phyloP scores from a whole-genome alignment of 164 flowering plant genomes.

The Vitis riparia region DNA sequence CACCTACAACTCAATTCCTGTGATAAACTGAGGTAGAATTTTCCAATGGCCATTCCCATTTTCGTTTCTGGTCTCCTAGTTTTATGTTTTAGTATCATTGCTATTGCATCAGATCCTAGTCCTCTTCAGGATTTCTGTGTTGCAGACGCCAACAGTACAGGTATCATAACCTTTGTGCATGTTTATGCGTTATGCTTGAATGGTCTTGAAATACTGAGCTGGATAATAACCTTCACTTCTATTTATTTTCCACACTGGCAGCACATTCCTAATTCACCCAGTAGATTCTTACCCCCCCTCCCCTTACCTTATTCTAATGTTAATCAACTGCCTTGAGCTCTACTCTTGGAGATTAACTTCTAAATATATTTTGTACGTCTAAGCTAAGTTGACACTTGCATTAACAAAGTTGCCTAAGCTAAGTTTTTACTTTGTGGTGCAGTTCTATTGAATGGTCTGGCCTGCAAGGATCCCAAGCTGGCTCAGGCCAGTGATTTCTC shows the following conservation, averaged over 20 bases:
- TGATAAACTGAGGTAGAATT: too few relatives aligned
- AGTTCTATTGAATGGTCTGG: conserved; percentile 10
- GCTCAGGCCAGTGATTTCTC: conserved; percentile 10
- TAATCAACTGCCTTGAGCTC: too few relatives aligned
- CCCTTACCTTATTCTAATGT: too few relatives aligned
- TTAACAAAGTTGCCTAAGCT: too few relatives aligned
- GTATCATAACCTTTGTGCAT: background rate
- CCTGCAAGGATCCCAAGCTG: conserved; percentile 11
- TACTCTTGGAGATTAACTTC: too few relatives aligned
- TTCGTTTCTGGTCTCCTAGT: background rate
- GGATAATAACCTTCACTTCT: too few relatives aligned
- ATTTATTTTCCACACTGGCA: background rate
- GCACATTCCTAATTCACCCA: too few relatives aligned
- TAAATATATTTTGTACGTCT: background rate
- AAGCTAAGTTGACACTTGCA: too few relatives aligned
- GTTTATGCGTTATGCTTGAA: too few relatives aligned
- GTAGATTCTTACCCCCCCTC: too few relatives aligned
- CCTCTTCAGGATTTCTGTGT: conserved; percentile 17
- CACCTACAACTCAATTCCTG: too few relatives aligned
- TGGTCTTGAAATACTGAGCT: too few relatives aligned
- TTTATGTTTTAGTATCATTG: background rate
- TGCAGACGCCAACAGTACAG: background rate
- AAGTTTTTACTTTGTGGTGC: background rate
- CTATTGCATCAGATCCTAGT: conserved; percentile 3
- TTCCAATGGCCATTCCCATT: background rate